These are phyloP conservation scores for Eimeria zaria DNA, from an alignment of 169 alveolate genomes.

Conservation along the genomic window DNA sequence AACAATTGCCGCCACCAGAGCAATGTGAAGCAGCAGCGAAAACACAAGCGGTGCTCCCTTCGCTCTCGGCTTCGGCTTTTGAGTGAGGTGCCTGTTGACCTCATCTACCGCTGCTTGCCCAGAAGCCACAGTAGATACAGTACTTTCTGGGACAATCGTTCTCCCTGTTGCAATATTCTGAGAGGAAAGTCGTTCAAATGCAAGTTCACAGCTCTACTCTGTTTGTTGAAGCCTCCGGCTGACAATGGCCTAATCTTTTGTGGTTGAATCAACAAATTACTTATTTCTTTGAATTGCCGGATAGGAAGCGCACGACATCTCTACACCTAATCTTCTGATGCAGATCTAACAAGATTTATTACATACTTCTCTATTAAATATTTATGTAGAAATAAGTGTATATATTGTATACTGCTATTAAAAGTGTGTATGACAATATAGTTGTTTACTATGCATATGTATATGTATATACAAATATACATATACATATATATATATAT, in stretches of 20 bases:
- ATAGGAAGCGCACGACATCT: not conserved
- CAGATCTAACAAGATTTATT: not conserved
- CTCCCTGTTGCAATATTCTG: not conserved
- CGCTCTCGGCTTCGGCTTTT: not conserved
- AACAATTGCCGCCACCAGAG: not conserved
- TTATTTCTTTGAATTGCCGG: not conserved
- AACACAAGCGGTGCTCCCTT: not conserved
- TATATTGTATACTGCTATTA: no score
- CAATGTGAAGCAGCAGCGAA: not conserved
- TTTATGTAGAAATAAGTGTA: no score
- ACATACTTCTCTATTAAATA: no score
- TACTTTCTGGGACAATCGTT: not conserved
- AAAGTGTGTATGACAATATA: no score
- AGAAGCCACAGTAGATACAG: not conserved
- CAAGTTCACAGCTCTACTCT: no score
- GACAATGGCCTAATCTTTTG: not conserved
- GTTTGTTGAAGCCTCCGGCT: not conserved
- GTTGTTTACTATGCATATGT: no score
- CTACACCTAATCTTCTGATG: not conserved
- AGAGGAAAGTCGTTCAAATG: not conserved
- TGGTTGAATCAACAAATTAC: no score
- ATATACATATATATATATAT: no score
- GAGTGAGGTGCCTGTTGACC: not conserved
- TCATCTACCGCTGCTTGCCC: not conserved
- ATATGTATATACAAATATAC: no score